phyloP scores from a whole-genome alignment of 163 green algal genomes.

The Picocystis sp. region DNA sequence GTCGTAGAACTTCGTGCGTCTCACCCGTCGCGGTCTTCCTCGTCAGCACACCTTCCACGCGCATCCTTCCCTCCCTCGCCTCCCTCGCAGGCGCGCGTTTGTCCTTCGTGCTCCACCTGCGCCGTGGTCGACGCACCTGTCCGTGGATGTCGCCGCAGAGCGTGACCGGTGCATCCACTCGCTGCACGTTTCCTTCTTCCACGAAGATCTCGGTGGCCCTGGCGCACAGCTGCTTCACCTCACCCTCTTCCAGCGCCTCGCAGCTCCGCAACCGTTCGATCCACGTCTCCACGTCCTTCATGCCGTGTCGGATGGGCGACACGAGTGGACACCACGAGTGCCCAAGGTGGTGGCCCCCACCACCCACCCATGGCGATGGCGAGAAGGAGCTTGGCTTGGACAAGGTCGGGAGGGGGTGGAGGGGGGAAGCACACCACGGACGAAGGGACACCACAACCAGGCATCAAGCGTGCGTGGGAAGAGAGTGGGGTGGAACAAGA shows the following conservation, averaged over 20 bases:
- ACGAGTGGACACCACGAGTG: not conserved
- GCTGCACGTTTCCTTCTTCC: conserved; percentile 96
- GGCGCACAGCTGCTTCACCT: conserved; percentile 78
- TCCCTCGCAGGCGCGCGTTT: too few species aligned
- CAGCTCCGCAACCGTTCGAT: conserved; percentile 87
- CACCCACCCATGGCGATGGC: too few species aligned
- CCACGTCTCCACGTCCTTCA: conserved; percentile 61
- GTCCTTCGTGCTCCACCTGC: too few species aligned
- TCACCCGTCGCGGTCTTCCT: not conserved
- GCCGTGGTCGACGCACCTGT: too few species aligned
- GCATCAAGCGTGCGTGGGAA: too few species aligned
- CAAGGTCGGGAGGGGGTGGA: too few species aligned
- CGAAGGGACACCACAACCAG: too few species aligned
- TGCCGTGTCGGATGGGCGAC: conserved; percentile 1
- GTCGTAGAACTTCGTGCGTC: conserved; percentile 3
- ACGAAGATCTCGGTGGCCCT: conserved; percentile 93
- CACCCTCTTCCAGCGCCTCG: conserved; percentile 64
- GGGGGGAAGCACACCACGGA: too few species aligned
- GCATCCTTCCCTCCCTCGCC: too few species aligned
- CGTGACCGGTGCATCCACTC: conserved; percentile 89
- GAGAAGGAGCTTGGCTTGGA: too few species aligned
- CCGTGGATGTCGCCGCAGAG: not conserved
- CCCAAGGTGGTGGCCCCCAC: not conserved
- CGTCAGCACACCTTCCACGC: not conserved
- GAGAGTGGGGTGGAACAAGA: too few species aligned